phyloP scores from a whole-genome alignment of 2,329 filamentous ascomycete genomes.

The Colletotrichum gloeosporioides region DNA sequence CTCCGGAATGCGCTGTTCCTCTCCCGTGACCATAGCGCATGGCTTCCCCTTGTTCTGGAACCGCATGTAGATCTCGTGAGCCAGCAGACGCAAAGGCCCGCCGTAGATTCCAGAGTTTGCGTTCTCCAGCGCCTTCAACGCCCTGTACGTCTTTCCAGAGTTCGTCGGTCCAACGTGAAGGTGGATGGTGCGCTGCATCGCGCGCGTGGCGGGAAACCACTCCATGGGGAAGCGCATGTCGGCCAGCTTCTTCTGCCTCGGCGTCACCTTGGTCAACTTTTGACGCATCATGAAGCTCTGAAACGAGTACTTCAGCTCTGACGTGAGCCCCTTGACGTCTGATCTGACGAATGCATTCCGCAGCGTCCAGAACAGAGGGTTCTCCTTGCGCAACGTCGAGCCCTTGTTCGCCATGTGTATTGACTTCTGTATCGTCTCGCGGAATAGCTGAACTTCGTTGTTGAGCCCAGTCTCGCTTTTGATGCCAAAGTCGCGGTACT shows the following conservation, averaged over 20 bases:
- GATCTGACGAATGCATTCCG: slow-evolving; percentile 63
- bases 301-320: slow-evolving; percentile 72
- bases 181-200: slow-evolving; percentile 82
- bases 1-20: slow-evolving; percentile 78
- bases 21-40: slow-evolving; percentile 87
- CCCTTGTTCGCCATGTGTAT: slow-evolving; percentile 49
- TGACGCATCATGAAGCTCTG: slow-evolving; percentile 66
- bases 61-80: slow-evolving; percentile 93
- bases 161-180: slow-evolving; percentile 97
- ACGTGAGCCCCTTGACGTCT: slow-evolving; percentile 55
- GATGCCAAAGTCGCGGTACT: slow-evolving; percentile 25
- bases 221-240: slow-evolving; percentile 89
- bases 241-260: slow-evolving; percentile 70
- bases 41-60: slow-evolving; percentile 77
- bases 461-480: slow-evolving; percentile 44
- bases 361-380: slow-evolving; percentile 63
- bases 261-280: slow-evolving; percentile 58
- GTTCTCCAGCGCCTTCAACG: slow-evolving; percentile 81
- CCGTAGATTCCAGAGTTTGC: slow-evolving; percentile 84
- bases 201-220: slow-evolving; percentile 87
- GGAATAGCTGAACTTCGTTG: slow-evolving; percentile 51
- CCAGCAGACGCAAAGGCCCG: slow-evolving; percentile 85
- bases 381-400: slow-evolving; percentile 43
- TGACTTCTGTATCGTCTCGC: slow-evolving; percentile 46
- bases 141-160: slow-evolving; percentile 97